phyloP scores from a whole-genome alignment of 2,329 filamentous ascomycete genomes.

The Colletotrichum sp. region DNA sequence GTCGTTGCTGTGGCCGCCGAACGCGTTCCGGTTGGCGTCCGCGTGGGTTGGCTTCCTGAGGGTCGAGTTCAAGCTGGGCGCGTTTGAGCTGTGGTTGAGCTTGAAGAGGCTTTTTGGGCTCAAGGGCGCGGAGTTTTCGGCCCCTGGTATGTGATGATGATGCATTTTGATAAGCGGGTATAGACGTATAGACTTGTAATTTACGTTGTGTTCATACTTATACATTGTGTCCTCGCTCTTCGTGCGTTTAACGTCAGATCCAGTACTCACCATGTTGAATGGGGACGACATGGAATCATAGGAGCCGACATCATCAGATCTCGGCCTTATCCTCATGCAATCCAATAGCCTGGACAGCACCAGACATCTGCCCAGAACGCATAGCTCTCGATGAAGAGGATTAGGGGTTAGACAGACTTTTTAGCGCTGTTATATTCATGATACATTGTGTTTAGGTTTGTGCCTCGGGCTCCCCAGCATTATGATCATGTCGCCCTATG shows the following conservation, averaged over 20 bases:
- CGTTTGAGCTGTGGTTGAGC: constrained; percentile 66
- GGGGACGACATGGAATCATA: rapidly evolving
- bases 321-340: no score
- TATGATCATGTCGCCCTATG: no score
- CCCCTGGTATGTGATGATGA: constrained; percentile 11
- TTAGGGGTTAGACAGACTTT: no score
- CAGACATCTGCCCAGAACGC: no score
- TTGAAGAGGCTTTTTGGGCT: constrained; percentile 53
- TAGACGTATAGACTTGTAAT: constrained; percentile 17
- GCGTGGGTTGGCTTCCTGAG: constrained; percentile 65
- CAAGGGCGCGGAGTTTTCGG: constrained; percentile 18
- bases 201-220: neutral
- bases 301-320: rapidly evolving
- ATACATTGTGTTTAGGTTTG: no score
- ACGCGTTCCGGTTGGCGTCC: constrained; percentile 56
- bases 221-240: neutral
- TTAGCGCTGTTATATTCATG: no score
- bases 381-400: no score
- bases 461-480: no score
- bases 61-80: constrained; percentile 67
- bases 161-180: neutral
- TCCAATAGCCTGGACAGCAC: no score
- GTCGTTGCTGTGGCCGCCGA: constrained; percentile 63
- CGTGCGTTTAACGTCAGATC: neutral
- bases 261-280: rapidly evolving